Percentiles rank a stretch among this genome's conserved stretches.
Conservation (phyloP, 2,329 filamentous ascomycete genomes). For the Aspergillus tubingensis region DNA sequence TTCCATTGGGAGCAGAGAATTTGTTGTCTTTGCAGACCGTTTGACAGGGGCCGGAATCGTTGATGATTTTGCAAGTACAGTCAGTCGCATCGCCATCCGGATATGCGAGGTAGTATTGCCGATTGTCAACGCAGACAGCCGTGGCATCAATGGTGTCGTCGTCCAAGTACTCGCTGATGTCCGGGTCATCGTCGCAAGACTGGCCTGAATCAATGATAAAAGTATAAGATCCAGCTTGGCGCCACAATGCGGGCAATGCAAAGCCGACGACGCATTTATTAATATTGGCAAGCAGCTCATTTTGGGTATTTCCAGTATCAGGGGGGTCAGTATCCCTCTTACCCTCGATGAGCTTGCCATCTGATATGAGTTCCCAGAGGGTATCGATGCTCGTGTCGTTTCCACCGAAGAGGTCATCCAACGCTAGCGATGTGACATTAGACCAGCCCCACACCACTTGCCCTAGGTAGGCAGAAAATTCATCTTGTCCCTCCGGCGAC, state of each 20-base stretch:
- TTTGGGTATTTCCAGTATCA: not conserved
- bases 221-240: conserved; percentile 4
- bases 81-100: conserved; percentile 13
- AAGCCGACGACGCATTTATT: conserved; percentile 7
- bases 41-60: not conserved
- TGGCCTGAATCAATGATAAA: conserved; percentile 18
- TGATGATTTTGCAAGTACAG: conserved; percentile 13
- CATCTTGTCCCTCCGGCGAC: conserved; percentile 6
- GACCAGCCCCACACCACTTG: conserved; percentile 13
- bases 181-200: conserved; percentile 8
- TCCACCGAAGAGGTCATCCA: not conserved
- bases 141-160: conserved; percentile 5
- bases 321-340: not conserved
- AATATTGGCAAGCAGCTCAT: conserved; percentile 3
- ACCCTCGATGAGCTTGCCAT: conserved; percentile 15
- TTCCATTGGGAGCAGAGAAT: conserved; percentile 10
- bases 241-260: conserved; percentile 14
- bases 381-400: not conserved
- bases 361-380: conserved; percentile 1
- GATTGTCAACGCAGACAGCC: conserved; percentile 4
- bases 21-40: not conserved
- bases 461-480: conserved; percentile 15
- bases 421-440: not conserved
- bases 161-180: conserved; percentile 6
- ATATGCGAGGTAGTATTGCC: not conserved